Percentiles rank a stretch among this genome's conserved stretches.
These are phyloP conservation scores for Scenedesmus sp. DNA, from an alignment of 163 green algal genomes.

Conservation along the genomic window DNA sequence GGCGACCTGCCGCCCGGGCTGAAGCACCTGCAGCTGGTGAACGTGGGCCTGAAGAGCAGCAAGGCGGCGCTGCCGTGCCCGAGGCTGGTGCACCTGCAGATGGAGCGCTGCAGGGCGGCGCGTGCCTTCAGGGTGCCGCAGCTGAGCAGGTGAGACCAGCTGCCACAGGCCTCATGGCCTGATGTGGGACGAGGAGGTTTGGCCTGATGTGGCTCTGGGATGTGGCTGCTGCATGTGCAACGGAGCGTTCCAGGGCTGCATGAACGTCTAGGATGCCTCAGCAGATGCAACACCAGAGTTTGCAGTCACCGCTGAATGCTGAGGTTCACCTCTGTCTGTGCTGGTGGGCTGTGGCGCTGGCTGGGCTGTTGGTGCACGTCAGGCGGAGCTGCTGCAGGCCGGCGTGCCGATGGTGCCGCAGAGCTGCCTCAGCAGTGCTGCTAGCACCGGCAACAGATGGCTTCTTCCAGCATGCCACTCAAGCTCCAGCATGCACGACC, in stretches of 20 bases:
- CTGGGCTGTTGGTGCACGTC: neutral
- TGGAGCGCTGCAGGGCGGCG: constrained; percentile 33
- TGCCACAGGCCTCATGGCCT: too few species aligned
- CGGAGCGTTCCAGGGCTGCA: neutral
- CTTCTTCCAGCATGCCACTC: too few species aligned
- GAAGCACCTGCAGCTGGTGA: constrained; percentile 45
- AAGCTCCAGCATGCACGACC: too few species aligned
- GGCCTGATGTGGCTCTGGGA: neutral
- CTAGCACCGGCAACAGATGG: too few species aligned
- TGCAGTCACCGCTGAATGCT: too few species aligned
- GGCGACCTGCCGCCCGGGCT: constrained; percentile 34
- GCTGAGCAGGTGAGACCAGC: constrained; percentile 1
- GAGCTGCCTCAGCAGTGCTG: too few species aligned
- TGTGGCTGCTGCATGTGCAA: neutral
- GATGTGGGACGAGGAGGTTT: too few species aligned
- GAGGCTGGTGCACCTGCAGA: constrained; percentile 35
- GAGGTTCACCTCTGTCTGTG: too few species aligned
- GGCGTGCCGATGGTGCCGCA: too few species aligned
- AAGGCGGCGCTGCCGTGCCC: constrained; percentile 34
- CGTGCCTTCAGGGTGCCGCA: constrained; percentile 35
- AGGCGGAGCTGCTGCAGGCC: too few species aligned
- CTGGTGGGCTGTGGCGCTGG: neutral
- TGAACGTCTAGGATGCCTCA: constrained; percentile 29
- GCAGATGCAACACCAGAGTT: neutral
- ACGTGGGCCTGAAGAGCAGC: constrained; percentile 45